phyloP scores from a whole-genome alignment of 371 early-diverging fungal genomes.

The Mortierella sp. region DNA sequence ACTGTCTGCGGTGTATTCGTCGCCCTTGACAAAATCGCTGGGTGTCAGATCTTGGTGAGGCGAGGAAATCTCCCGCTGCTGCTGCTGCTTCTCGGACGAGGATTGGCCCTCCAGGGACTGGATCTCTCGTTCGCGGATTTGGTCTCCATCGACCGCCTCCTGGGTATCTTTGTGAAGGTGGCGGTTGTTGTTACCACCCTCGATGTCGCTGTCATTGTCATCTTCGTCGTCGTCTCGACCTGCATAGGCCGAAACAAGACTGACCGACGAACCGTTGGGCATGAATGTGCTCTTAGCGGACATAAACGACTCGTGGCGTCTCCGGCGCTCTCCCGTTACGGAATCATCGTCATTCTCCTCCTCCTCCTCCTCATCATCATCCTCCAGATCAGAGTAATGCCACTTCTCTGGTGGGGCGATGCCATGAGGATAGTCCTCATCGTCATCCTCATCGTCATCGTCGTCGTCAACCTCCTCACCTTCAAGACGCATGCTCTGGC shows the following conservation, averaged over 20 bases:
- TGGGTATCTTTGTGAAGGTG: slow-evolving; percentile 22
- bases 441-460: slow-evolving; percentile 37
- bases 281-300: slow-evolving; percentile 50
- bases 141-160: slow-evolving; percentile 16
- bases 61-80: neutral
- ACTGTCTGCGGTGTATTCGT: slow-evolving; percentile 1
- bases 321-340: slow-evolving; percentile 25
- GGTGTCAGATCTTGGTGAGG: slow-evolving; percentile 12
- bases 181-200: slow-evolving; percentile 3
- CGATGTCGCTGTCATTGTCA: neutral
- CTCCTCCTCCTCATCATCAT: slow-evolving; percentile 25
- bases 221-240: slow-evolving; percentile 21
- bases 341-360: slow-evolving; percentile 27
- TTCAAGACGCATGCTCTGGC: slow-evolving; percentile 49
- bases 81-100: slow-evolving; percentile 6
- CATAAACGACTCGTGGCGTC: slow-evolving; percentile 53
- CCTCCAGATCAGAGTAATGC: slow-evolving; percentile 54
- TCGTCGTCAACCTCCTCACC: slow-evolving; percentile 22
- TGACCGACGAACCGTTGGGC: slow-evolving; percentile 41
- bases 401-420: slow-evolving; percentile 55
- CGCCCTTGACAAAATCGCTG: slow-evolving; percentile 18
- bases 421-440: slow-evolving; percentile 28
- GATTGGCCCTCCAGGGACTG: slow-evolving; percentile 27
- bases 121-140: slow-evolving; percentile 15
- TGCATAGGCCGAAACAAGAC: slow-evolving; percentile 30